A percentile compares a stretch with the other conserved stretches of the same genome.
Evolutionary conservation across 768 basidiomycete species (phyloP).

Genomic region (Pseudohyphozyma bogoriensis): DNA sequence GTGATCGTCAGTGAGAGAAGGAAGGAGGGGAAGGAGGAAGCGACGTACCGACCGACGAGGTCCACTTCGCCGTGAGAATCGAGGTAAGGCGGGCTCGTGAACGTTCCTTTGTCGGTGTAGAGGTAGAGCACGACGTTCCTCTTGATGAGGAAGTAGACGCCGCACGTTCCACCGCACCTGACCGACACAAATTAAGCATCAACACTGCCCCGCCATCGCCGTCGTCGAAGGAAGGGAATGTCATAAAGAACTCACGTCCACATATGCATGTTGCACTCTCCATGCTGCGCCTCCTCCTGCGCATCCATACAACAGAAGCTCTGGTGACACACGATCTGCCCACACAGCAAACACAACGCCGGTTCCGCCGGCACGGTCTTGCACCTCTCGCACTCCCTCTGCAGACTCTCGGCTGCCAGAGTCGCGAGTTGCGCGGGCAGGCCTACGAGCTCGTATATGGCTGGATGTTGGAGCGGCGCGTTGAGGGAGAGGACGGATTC

Average conservation of each 20-base stretch:
- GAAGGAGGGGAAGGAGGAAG: conserved; percentile 24
- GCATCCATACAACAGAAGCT: conserved; percentile 78
- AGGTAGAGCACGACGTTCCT: conserved; percentile 82
- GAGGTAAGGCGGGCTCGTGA: conserved; percentile 77
- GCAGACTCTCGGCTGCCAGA: conserved; percentile 64
- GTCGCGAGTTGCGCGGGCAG: conserved; percentile 75
- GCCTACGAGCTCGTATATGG: conserved; percentile 67
- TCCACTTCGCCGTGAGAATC: conserved; percentile 92
- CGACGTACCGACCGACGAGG: conserved; percentile 66
- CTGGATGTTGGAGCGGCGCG: conserved; percentile 51
- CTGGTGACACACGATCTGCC: conserved; percentile 74
- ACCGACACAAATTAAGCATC: background rate
- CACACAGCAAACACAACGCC: conserved; percentile 86
- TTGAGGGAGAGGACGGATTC: conserved; percentile 45
- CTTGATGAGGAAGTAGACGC: conserved; percentile 83
- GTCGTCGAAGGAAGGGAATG: background rate
- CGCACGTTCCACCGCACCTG: conserved; percentile 83
- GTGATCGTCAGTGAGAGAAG: background rate
- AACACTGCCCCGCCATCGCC: background rate
- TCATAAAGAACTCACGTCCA: conserved; percentile 65
- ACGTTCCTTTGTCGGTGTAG: conserved; percentile 80
- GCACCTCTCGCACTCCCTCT: conserved; percentile 64
- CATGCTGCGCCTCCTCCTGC: conserved; percentile 49
- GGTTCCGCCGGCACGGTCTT: conserved; percentile 68
- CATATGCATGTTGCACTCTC: conserved; percentile 93